Base-by-base conservation (phyloP, 164 flowering plant genomes). In the Tetracentron sinense region DNA sequence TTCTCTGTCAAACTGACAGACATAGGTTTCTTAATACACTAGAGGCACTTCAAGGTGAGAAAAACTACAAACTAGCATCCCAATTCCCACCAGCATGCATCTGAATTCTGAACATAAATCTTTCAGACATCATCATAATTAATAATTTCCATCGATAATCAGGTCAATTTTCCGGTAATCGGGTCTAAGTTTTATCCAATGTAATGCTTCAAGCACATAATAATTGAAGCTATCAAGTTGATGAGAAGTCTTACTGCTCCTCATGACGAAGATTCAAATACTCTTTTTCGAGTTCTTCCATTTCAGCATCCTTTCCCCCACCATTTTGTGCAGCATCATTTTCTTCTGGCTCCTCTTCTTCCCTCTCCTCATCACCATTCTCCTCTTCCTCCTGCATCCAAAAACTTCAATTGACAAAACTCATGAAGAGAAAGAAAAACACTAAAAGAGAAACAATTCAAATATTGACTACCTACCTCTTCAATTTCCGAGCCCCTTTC, bases 231-330 rank as follows among this genome's bases (percentile, higher is more conserved):
- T 42, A 0, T 3, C 11, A 20, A 47, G 44, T 46, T 17, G 4
- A 46, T 10, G 12, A 23, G 62, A 68, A 44, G 44, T 57, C 89
- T 79, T 80, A 89, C 97, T 74, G 80, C 69, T 92, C 88, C 70
- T 81, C 70, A 10, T 80, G 55, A 48, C 75, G 85, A 67, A 85
- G 83, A 56, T 73, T 74, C 65, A 31, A 74, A 25, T 79, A 82
- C 65, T 89, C 94, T 71, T 82, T 83, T 81, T 88, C 93, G 35
- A 91, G 88, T 50, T 91, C 85, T 63, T 87, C 89, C 81, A 91
- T 77, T 71, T 87, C 96, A 35, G 61, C 85, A 63, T 78, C 80
- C 25, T 73, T n/a, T n/a, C n/a, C n/a, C n/a, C n/a, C n/a, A n/a
- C n/a, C n/a, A n/a, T 80, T 20, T 46, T 42, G 2, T 20, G 72